phyloP scores from a whole-genome alignment of 2,329 filamentous ascomycete genomes.

The Talaromyces pinophilus region DNA sequence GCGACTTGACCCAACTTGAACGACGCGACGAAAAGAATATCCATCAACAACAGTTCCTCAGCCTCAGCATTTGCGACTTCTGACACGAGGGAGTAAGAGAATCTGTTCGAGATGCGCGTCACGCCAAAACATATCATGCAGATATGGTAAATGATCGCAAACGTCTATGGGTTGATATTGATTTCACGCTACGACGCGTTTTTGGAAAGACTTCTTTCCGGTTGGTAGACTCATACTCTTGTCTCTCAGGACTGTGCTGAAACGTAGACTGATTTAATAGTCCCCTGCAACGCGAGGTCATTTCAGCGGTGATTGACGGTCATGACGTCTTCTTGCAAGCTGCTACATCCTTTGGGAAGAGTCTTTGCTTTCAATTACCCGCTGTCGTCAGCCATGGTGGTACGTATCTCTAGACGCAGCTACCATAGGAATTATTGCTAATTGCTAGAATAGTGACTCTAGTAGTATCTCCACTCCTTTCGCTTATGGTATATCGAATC shows the following conservation, averaged over 20 bases:
- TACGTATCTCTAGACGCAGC: constrained; percentile 47
- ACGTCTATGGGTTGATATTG: constrained; percentile 58
- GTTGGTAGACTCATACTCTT: constrained; percentile 40
- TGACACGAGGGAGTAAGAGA: neutral
- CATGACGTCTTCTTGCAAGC: constrained; percentile 94
- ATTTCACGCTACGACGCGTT: constrained; percentile 71
- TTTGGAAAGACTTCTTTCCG: constrained; percentile 75
- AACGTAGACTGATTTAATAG: constrained; percentile 45
- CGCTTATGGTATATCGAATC: constrained; percentile 70
- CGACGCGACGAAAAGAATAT: neutral
- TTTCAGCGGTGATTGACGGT: constrained; percentile 74
- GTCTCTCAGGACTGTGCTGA: neutral
- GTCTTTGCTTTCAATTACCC: constrained; percentile 87
- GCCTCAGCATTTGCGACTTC: constrained; percentile 7
- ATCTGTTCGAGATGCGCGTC: constrained; percentile 7
- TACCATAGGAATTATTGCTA: neutral
- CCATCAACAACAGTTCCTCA: neutral
- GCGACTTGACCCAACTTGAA: constrained; percentile 13
- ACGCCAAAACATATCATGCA: constrained; percentile 27
- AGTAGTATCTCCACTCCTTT: constrained; percentile 83
- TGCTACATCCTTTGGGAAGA: constrained; percentile 75
- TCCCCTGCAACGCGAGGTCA: constrained; percentile 84
- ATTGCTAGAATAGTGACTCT: constrained; percentile 66
- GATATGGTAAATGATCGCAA: constrained; percentile 32
- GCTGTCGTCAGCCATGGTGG: constrained; percentile 84